Evolutionary conservation across 768 basidiomycete genomes (phyloP).

Genomic region (Suillus subaureus): DNA sequence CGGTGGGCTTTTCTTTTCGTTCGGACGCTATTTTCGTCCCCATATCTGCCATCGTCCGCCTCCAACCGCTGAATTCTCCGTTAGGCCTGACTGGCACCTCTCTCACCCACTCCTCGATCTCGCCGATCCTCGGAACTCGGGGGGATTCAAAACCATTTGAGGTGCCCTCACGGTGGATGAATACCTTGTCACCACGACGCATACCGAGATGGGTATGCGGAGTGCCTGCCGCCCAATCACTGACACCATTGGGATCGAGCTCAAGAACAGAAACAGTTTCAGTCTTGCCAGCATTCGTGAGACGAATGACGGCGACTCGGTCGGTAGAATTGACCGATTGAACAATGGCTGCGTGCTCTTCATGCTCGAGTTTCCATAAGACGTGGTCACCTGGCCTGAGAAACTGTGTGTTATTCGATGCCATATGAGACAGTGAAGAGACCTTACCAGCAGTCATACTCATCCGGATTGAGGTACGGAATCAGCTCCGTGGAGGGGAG

Average conservation of each 20-base stretch:
- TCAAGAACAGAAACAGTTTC: slow-evolving; percentile 84
- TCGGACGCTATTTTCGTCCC: slow-evolving; percentile 57
- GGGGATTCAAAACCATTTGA: slow-evolving; percentile 74
- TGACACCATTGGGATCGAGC: slow-evolving; percentile 81
- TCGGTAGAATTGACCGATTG: slow-evolving; percentile 75
- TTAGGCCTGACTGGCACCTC: slow-evolving; percentile 52
- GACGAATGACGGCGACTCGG: slow-evolving; percentile 68
- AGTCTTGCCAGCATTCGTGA: slow-evolving; percentile 50
- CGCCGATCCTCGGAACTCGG: slow-evolving; percentile 81
- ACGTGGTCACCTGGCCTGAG: slow-evolving; percentile 90
- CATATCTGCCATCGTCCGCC: slow-evolving; percentile 69
- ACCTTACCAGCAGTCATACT: slow-evolving; percentile 86
- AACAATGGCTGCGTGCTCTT: slow-evolving; percentile 67
- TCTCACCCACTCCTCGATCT: slow-evolving; percentile 78
- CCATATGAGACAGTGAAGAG: background rate
- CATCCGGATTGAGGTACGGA: slow-evolving; percentile 86
- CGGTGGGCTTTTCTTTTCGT: slow-evolving; percentile 40
- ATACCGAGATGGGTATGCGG: slow-evolving; percentile 70
- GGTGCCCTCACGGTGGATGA: slow-evolving; percentile 69
- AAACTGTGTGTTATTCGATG: slow-evolving; percentile 14
- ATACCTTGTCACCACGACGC: slow-evolving; percentile 80
- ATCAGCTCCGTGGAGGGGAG: slow-evolving; percentile 66
- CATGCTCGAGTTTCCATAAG: slow-evolving; percentile 77
- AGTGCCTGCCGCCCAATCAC: slow-evolving; percentile 48
- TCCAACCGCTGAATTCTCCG: slow-evolving; percentile 67